Conservation (phyloP, 78 protist species). For the Dictyostelium firmibasis region DNA sequence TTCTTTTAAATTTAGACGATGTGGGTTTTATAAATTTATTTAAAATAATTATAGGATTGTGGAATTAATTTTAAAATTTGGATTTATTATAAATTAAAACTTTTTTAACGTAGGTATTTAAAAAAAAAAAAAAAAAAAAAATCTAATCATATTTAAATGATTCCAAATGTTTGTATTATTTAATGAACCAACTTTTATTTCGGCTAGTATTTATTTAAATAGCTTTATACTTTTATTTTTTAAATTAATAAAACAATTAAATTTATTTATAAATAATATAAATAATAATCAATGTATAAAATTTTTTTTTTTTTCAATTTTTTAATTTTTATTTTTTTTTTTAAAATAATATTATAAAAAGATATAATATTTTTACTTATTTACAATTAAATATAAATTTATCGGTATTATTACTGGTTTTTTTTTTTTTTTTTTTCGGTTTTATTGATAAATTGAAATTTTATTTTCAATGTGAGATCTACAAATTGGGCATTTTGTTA, state of each 20-base stretch:
- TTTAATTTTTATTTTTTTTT: neutral
- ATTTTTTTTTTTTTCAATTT: neutral
- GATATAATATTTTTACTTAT: neutral
- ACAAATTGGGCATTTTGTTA: slow-evolving; percentile 34
- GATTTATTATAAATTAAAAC: too few relatives aligned
- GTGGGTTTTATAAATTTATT: neutral
- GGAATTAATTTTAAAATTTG: neutral
- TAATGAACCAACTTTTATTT: too few relatives aligned
- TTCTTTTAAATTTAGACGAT: neutral
- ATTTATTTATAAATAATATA: too few relatives aligned
- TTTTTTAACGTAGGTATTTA: neutral
- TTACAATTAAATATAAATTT: neutral
- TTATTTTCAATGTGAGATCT: neutral
- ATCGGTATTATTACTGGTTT: neutral
- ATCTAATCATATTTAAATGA: too few relatives aligned
- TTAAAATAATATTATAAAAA: neutral
- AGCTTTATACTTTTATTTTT: too few relatives aligned
- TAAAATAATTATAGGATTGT: neutral
- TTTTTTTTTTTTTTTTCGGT: neutral
- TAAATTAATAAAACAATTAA: too few relatives aligned
- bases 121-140: too few relatives aligned
- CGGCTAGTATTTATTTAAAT: too few relatives aligned
- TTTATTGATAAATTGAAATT: neutral
- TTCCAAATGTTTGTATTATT: too few relatives aligned
- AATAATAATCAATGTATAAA: too few relatives aligned